A percentile compares a stretch with the other conserved stretches of the same genome.
Conservation (phyloP, 306 rosid species). For the Lotus japonicus region DNA sequence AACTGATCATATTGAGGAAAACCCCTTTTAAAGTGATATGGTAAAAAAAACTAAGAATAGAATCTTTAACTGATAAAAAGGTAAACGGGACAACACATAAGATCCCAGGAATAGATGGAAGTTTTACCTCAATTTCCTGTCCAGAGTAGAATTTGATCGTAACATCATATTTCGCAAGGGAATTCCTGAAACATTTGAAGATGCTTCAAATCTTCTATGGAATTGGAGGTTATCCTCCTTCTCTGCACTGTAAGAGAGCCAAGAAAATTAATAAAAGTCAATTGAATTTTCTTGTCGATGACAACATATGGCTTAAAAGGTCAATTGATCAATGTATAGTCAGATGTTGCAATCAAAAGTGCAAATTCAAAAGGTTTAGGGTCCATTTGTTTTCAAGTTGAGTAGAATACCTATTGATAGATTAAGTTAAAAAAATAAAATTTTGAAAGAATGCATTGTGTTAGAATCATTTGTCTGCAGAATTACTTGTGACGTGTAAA, state of each 20-base stretch:
- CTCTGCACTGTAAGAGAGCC: conserved; percentile 47
- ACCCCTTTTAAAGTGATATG: neutral
- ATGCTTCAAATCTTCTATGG: conserved; percentile 59
- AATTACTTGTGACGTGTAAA: no score
- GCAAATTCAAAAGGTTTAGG: neutral
- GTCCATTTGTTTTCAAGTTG: no score
- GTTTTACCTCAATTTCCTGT: conserved; percentile 66
- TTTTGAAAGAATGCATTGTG: no score
- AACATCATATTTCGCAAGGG: conserved; percentile 74
- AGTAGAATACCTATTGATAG: no score
- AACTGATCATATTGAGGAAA: neutral
- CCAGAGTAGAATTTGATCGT: conserved; percentile 54
- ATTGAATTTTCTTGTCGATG: neutral
- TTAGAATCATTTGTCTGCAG: no score
- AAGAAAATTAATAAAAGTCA: conserved; percentile 20
- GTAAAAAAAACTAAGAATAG: neutral
- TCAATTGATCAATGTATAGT: conserved; percentile 6
- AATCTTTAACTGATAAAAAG: conserved; percentile 4
- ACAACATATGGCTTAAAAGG: neutral
- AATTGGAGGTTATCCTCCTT: conserved; percentile 67
- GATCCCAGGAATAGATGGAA: conserved; percentile 4
- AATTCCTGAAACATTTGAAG: conserved; percentile 62
- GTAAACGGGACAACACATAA: neutral
- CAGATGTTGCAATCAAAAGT: conserved; percentile 1
- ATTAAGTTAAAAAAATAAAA: no score